Evolutionary conservation across 768 basidiomycete species (phyloP), one percentile per base, ranked within the genome.

Genomic region (Hericium erinaceus): DNA sequence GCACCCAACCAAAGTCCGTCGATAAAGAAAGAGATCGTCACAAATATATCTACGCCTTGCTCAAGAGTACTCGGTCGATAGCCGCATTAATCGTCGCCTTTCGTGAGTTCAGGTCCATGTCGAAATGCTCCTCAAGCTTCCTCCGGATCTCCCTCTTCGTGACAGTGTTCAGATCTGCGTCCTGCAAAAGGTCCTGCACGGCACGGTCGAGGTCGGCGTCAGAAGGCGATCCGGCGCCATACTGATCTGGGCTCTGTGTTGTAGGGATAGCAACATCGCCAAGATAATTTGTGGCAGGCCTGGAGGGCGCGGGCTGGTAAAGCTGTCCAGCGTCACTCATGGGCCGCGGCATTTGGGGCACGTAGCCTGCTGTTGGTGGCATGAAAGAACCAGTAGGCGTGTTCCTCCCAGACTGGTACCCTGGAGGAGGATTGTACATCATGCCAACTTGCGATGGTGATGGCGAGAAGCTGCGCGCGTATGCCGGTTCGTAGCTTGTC

Each of bases 61-160:
- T 75, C 33, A 89, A 74, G 57, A 92, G 73, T 46, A 82, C 75
- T 55, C 83, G 75, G 66, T 92, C 89, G 61, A 94, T 92, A 13
- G 83, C 79, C 51, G 82, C 77, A 62, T 93, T 94, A 70, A 94
- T 90, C 26, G 77, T 75, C 26, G 75, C 73, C 71, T 93, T 91
- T 57, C 85, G 80, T 22, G 81, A 62, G 12, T 82, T 80, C 58
- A 98, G 72, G 68, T 89, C 89, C 74, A 85, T 82, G 38, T 86
- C 87, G 67, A 87, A 97, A 59, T 78, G 79, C 59, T 83, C 83
- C 71, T 98, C 95, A 39, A 99, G 75, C 66, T 84, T 82, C 57
- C 84, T 77, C 40, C 95, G 81, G 53, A 99, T 86, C 64, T 87
- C 89, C 64, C 95, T 84, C 75, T 98, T 98, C 54, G 95, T 98